These are phyloP conservation scores for Aspergillus neoniger DNA, from an alignment of 2,329 filamentous ascomycete genomes.

Conservation along the genomic window DNA sequence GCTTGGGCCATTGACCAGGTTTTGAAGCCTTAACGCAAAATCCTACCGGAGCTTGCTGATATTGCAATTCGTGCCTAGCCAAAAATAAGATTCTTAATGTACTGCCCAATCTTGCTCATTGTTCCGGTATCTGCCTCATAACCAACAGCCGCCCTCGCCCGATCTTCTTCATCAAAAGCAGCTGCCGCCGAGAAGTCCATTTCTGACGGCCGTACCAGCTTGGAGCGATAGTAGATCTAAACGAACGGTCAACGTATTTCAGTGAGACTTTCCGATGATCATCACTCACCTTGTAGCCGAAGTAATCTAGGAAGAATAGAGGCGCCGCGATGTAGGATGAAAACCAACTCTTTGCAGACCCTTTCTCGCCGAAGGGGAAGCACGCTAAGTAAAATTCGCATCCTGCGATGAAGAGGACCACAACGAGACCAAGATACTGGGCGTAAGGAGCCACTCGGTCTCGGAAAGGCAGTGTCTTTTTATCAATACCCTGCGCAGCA, in stretches of 20 bases:
- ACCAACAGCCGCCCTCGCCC: constrained; percentile 1
- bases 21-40: too few species aligned
- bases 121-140: neutral
- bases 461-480: constrained; percentile 27
- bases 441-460: constrained; percentile 28
- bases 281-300: constrained; percentile 25
- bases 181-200: constrained; percentile 28
- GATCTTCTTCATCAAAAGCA: constrained; percentile 29
- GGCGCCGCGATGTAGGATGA: constrained; percentile 36
- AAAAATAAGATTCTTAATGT: neutral
- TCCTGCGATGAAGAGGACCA: constrained; percentile 33
- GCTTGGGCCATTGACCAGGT: too few species aligned
- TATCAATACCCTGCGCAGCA: constrained; percentile 30
- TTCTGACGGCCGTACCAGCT: constrained; percentile 23
- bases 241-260: constrained; percentile 16
- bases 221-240: constrained; percentile 17
- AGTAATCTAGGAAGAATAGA: constrained; percentile 34
- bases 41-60: neutral
- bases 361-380: constrained; percentile 33
- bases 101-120: neutral
- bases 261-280: neutral
- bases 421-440: constrained; percentile 27
- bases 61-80: neutral
- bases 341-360: constrained; percentile 35
- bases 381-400: constrained; percentile 38